These are phyloP conservation scores for Eutrema heterophyllum DNA, from an alignment of 345 rosid species.

Conservation along the genomic window DNA sequence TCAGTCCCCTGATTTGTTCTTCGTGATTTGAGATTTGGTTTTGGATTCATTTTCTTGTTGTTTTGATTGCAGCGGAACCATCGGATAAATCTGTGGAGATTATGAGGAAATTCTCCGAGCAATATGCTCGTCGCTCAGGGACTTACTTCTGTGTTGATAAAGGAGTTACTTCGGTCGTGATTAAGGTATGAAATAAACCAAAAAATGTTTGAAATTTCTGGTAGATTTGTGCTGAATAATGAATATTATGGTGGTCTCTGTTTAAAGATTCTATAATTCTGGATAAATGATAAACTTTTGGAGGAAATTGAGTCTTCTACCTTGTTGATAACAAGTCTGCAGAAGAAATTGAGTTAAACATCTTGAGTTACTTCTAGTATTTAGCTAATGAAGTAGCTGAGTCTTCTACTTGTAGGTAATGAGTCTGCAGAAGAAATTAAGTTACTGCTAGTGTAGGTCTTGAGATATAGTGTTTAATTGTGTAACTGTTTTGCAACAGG, in stretches of 20 bases:
- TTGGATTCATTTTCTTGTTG: neutral
- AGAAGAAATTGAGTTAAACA: neutral
- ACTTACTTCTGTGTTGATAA: conserved; percentile 91
- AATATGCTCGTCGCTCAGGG: conserved; percentile 89
- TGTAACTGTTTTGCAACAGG: conserved; percentile 28
- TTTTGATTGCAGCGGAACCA: conserved; percentile 54
- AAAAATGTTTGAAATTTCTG: neutral
- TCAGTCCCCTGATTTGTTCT: neutral
- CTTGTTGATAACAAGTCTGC: too few relatives aligned
- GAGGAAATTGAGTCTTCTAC: neutral
- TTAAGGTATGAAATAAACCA: conserved; percentile 49
- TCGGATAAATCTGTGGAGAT: conserved; percentile 83
- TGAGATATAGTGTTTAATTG: neutral
- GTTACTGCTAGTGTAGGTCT: neutral
- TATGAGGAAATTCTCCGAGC: conserved; percentile 99
- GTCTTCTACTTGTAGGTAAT: neutral
- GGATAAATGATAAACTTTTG: neutral
- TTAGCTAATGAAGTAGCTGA: neutral
- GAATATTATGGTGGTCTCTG: neutral
- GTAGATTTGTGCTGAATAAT: neutral
- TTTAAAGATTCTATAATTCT: neutral
- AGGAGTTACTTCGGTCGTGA: conserved; percentile 92
- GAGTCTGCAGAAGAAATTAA: neutral
- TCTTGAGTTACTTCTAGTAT: neutral
- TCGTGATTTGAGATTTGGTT: neutral